Evolutionary conservation across 1,139 yeast species (phyloP).

Genomic region (Suhomyces guaymorum): DNA sequence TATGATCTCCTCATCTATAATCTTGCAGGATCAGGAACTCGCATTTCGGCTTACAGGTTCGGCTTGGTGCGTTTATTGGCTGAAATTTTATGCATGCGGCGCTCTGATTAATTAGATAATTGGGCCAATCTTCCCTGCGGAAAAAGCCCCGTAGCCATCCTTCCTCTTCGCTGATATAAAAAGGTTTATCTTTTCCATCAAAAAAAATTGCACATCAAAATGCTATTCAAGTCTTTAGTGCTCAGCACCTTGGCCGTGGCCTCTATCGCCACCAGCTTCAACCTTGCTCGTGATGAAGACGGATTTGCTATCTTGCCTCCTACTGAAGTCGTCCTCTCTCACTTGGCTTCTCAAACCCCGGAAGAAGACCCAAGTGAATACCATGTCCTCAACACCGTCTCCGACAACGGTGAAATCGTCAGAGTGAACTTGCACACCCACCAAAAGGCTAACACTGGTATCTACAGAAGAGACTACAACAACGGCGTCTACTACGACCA

Average conservation of each 20-base stretch:
- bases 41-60: constrained; percentile 2
- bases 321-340: constrained; percentile 15
- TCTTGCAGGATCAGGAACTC: background rate
- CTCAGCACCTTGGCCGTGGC: constrained; percentile 13
- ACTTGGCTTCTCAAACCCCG: constrained; percentile 12
- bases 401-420: constrained; percentile 16
- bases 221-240: constrained; percentile 16
- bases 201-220: constrained; percentile 4
- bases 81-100: constrained; percentile 4
- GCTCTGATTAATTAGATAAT: constrained; percentile 9
- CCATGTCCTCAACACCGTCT: constrained; percentile 18
- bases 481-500: constrained; percentile 14
- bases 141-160: constrained; percentile 1
- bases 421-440: constrained; percentile 20
- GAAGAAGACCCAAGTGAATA: constrained; percentile 12
- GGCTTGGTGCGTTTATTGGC: constrained; percentile 4
- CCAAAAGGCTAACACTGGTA: constrained; percentile 15
- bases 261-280: constrained; percentile 13
- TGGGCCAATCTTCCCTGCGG: constrained; percentile 3
- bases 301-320: constrained; percentile 20
- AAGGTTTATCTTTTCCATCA: constrained; percentile 7
- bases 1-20: too few species aligned
- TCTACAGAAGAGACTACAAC: constrained; percentile 15
- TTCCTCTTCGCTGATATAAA: constrained; percentile 1
- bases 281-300: constrained; percentile 14